Base-by-base conservation (phyloP, 495 filamentous ascomycete genomes). In the Penicillium antarcticum region DNA sequence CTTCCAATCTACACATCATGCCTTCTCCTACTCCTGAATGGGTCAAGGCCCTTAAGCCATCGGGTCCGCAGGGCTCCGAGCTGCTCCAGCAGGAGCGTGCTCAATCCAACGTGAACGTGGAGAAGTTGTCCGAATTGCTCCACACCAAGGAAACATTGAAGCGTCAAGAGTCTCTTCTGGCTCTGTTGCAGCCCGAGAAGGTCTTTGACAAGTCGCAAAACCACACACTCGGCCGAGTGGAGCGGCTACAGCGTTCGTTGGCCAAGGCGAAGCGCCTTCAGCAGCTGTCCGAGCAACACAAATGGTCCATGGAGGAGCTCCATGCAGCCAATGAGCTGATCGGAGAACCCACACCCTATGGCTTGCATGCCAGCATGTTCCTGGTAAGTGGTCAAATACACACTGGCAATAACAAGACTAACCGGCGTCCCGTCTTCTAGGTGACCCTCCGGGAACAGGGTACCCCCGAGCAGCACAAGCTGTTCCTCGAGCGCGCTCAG, bases 181-280 rank as follows among this genome's bases (percentile, higher is more conserved):
- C 73, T 12, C 66, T 86, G 8, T 73, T 88, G 5, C 65, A 81
- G 57, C 52, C 71, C 0, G 82, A 88, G 42, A 76, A 80, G 55
- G 77, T 85, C 39, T 88, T 88, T 53, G 81, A 87, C 62, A 88
- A 87, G 62, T 81, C 79, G 4, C 80, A 84, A 53, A 88, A 87
- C 55, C 84, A 87, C 66, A 81, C 81, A 44, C 67, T 78, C 47
- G 83, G 85, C 42, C 73, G 84, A 33, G 77, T 81, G n/a, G 83
- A 85, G 50, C 75, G 78, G 18, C 80, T 88, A 53, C 75, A 84
- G 60, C 78, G 76, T 0, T 77, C 84, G 14, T 65, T 88, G 41
- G 83, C 79, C 43, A 69, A 82, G 55, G 81, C 72, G 32, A 89
- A 89, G 74, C 80, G 79, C 36, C 72, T 89, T 49, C 75, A 83